A percentile compares a stretch with the other conserved stretches of the same genome.
Conservation (phyloP, 139 green algal genomes). For the Desmodesmus armatus region DNA sequence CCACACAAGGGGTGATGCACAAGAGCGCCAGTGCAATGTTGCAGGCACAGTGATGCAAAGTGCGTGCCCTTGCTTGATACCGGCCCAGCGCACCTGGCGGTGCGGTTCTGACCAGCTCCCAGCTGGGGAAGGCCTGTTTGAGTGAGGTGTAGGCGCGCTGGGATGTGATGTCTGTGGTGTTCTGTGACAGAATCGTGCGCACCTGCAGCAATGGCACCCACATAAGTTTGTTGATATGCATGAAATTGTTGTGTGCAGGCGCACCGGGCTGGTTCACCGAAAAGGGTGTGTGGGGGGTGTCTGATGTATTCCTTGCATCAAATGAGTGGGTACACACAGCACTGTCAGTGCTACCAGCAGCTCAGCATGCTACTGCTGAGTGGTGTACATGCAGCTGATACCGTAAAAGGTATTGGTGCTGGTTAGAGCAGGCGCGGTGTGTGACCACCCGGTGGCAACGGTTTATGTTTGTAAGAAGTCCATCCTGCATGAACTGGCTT, state of each 20-base stretch:
- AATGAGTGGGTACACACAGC: not conserved
- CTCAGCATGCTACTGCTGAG: not conserved
- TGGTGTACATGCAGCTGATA: not conserved
- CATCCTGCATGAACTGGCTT: no score
- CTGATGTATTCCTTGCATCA: no score
- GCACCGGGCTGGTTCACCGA: not conserved
- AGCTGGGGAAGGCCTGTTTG: slow-evolving; percentile 53
- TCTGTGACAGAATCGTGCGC: slow-evolving; percentile 68
- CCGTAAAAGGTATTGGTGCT: no score
- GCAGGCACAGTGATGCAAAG: no score
- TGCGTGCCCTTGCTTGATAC: no score
- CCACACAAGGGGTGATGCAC: no score
- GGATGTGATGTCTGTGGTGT: slow-evolving; percentile 60
- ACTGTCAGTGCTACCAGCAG: not conserved
- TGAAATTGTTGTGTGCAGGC: not conserved
- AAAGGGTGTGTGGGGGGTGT: no score
- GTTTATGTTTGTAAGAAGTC: no score
- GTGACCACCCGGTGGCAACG: no score
- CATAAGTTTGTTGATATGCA: not conserved
- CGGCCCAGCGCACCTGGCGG: slow-evolving; percentile 17
- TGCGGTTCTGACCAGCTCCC: slow-evolving; percentile 21
- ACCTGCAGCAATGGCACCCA: slow-evolving; percentile 41
- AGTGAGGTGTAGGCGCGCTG: slow-evolving; percentile 30
- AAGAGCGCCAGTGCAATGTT: no score
- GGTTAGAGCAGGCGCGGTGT: no score